Base-by-base conservation (phyloP, 768 basidiomycete species). In the Russula virescens region DNA sequence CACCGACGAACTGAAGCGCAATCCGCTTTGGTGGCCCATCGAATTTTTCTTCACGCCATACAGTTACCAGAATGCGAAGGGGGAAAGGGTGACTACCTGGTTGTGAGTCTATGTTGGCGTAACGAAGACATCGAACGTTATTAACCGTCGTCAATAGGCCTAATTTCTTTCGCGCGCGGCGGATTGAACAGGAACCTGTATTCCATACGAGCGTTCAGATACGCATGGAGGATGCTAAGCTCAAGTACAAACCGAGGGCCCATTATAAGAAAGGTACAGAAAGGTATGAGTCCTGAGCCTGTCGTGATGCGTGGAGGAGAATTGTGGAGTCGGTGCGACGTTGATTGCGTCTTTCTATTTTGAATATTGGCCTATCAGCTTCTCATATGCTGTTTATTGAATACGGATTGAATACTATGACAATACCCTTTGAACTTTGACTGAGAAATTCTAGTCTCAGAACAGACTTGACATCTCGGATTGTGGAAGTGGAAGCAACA, bases 1-100 rank as follows among this genome's bases (percentile, higher is more conserved):
- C 2, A 73, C 83, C 63, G 88, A 91, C 66, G 58, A 76, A 63
- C 73, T 91, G 49, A 71, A 75, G 70, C 50, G 54, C 9, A 70
- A 72, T 18, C 73, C 71, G n/a, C 4, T 76, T 1, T 92, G 89
- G 89, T 87, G 86, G 88, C 38, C 88, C n/a, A 73, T 90, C 40
- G 89, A 92, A 72, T 73, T 89, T 28, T 28, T 89, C 0, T 88
- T 86, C 18, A 68, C 79, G 57, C 70, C 68, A 42, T 81, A 78
- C 66, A 70, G 75, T 21, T 86, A 79, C 78, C 88, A 89, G 69
- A 83, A 88, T 62, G 66, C 62, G 0, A 14, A 38, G 8, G 82
- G 83, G 2, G 69, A 67, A 18, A 89, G 87, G 87, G 80, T 82
- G 63, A 74, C 62, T 9, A 73, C 73, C 47, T 82, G 78, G 73